Conservation (phyloP, 2,329 filamentous ascomycete genomes). For the Colletotrichum chrysophilum region DNA sequence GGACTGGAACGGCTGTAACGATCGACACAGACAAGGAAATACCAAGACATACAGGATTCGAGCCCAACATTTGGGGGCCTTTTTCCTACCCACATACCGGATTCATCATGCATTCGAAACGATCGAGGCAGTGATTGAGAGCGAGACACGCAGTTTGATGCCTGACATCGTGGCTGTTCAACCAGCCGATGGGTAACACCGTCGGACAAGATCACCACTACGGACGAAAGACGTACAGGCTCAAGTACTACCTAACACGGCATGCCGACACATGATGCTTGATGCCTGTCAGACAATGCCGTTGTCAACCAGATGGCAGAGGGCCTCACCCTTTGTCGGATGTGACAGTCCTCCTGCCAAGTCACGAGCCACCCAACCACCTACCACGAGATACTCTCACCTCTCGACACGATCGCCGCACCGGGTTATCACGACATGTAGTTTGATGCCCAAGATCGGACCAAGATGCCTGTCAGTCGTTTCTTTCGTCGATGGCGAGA, state of each 20-base stretch:
- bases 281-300: background rate
- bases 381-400: background rate
- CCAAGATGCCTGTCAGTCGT: background rate
- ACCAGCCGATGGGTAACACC: background rate
- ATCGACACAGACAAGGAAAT: background rate
- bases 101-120: background rate
- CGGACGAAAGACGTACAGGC: background rate
- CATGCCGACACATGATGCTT: background rate
- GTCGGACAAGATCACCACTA: background rate
- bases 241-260: background rate
- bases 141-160: background rate
- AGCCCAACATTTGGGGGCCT: background rate
- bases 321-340: background rate
- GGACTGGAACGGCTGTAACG: background rate
- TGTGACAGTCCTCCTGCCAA: background rate
- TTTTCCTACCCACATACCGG: background rate
- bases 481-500: background rate
- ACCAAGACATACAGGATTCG: background rate
- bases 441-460: background rate
- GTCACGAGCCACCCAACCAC: background rate
- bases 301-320: background rate
- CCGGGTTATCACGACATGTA: background rate
- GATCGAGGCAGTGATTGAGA: background rate
- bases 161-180: background rate
- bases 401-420: background rate